These are phyloP conservation scores for Syzygium grande DNA, from an alignment of 345 rosid species.

Conservation along the genomic window DNA sequence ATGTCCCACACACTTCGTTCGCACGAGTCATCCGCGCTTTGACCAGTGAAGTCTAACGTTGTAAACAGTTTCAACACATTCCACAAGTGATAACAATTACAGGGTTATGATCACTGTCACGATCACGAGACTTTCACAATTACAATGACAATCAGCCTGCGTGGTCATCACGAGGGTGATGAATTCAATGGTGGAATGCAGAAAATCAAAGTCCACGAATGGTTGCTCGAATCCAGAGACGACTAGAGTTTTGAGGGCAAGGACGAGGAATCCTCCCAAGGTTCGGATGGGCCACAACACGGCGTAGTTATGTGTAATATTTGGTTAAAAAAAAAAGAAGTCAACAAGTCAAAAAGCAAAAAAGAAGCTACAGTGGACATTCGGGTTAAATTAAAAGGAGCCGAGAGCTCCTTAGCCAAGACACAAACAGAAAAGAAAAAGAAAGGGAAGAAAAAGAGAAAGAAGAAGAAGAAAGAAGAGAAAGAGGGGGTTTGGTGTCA, in stretches of 20 bases:
- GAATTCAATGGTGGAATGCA: background rate
- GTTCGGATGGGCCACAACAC: background rate
- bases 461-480: too few relatives aligned
- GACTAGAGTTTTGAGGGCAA: background rate
- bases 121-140: too few relatives aligned
- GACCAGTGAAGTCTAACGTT: background rate
- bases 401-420: too few relatives aligned
- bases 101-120: background rate
- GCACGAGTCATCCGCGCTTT: background rate
- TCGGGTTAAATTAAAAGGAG: too few relatives aligned
- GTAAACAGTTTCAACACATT: background rate
- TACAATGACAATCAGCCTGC: background rate
- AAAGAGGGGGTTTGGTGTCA: too few relatives aligned
- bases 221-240: background rate
- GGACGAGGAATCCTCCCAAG: background rate
- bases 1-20: background rate
- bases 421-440: too few relatives aligned
- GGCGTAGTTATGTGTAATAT: too few relatives aligned
- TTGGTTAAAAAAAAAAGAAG: too few relatives aligned
- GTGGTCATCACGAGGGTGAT: background rate
- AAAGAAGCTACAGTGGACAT: too few relatives aligned
- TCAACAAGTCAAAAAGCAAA: too few relatives aligned
- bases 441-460: too few relatives aligned
- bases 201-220: background rate
- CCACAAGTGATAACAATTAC: background rate